phyloP scores from a whole-genome alignment of 495 filamentous ascomycete genomes.

The Beverwykella pulmonaria region DNA sequence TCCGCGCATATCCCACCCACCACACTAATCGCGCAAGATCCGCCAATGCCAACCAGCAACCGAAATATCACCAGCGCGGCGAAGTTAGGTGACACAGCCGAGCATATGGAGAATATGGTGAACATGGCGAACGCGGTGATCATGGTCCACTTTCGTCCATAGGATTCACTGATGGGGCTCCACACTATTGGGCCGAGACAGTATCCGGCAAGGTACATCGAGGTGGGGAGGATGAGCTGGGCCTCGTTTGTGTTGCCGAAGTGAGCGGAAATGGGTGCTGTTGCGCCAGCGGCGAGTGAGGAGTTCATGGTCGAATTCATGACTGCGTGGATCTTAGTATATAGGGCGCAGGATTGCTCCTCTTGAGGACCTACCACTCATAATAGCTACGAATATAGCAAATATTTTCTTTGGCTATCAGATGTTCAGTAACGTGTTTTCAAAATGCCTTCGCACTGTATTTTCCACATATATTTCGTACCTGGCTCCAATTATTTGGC shows the following conservation, averaged over 20 bases:
- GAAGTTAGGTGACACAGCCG: constrained; percentile 71
- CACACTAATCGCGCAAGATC: constrained; percentile 68
- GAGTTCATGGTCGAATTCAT: constrained; percentile 76
- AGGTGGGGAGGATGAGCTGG: constrained; percentile 70
- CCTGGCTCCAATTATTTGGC: constrained; percentile 42
- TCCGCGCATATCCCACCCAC: constrained; percentile 77
- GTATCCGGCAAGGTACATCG: constrained; percentile 74
- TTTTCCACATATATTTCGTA: constrained; percentile 1
- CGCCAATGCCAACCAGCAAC: constrained; percentile 64
- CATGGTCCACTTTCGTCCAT: constrained; percentile 67
- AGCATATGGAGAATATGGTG: constrained; percentile 68
- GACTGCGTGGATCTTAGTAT: constrained; percentile 45
- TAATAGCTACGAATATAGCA: constrained; percentile 52
- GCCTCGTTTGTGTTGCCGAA: constrained; percentile 61
- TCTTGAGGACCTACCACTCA: constrained; percentile 12
- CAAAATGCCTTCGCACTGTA: not conserved
- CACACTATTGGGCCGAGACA: constrained; percentile 66
- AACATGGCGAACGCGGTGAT: constrained; percentile 64
- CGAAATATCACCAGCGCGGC: constrained; percentile 68
- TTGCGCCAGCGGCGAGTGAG: constrained; percentile 66
- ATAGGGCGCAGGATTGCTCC: not conserved
- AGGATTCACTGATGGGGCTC: constrained; percentile 71
- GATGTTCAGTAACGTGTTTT: not conserved
- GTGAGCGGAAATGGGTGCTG: constrained; percentile 58
- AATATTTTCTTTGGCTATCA: constrained; percentile 57